Base-by-base conservation (phyloP, 441 rosid species). In the Adansonia rubrostipa region DNA sequence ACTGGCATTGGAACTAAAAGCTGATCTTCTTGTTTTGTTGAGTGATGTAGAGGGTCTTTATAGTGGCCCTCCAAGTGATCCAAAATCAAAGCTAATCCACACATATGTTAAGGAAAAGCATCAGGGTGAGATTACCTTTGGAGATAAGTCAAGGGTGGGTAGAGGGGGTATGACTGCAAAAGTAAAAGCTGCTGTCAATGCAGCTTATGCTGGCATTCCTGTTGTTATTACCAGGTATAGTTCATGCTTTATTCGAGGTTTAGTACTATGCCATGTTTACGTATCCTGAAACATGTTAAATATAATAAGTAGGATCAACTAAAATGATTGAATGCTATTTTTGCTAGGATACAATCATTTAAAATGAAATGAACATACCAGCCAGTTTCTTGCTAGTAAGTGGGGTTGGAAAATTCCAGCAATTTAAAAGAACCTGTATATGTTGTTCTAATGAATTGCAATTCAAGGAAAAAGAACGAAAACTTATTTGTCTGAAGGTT, bases 151-250 rank as follows among this genome's bases (percentile, higher is more conserved):
- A 76, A 88, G 90, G 82, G 86, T 96, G 77, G 99, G 99, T 83
- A 89, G 98, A 89, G 99, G 99, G 6, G 99, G 99, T 71, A 96
- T 94, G 99, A 93, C 96, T 47, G 97, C 99, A 62, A 96, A 96
- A 87, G 99, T 96, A 75, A 93, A 90, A 86, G 98, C 99, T 85
- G 99, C 99, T 75, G 90, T 88, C 60, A 89, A 79, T 85, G 99
- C 98, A 58, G 95, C 99, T 70, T 69, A 86, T 79, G 97, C 93
- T 64, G 98, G 99, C 73, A 83, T 93, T 75, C 99, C 99, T 82
- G 99, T 96, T 75, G 85, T 94, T 81, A 96, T 96, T 3, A 28
- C 33, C 74, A 94, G 98, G 99, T 96, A 87, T 40, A 36, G 22
- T 60, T 36, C 50, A 13, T 84, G 62, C 33, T 68, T 4, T 60